Evolutionary conservation across 306 rosid species (phyloP).

Genomic region (Quercus ilex): DNA sequence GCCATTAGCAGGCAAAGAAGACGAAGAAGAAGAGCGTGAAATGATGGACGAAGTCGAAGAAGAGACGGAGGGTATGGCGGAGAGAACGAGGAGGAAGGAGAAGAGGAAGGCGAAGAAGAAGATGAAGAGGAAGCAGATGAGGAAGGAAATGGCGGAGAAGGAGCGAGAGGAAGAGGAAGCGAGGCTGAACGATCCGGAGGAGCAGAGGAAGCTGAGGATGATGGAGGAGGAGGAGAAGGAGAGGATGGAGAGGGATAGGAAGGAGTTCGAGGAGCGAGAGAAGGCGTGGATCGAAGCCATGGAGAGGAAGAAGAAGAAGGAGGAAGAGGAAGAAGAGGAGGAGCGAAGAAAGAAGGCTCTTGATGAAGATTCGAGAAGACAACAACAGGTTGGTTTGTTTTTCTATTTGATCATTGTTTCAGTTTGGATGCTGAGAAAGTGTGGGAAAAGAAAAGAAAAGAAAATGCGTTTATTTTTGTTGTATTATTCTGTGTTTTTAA

Average conservation of each 20-base stretch:
- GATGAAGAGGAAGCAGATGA: conserved; percentile 60
- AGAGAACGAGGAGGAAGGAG: conserved; percentile 56
- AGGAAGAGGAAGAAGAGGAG: conserved; percentile 37
- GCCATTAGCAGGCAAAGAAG: background rate
- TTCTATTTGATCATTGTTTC: background rate
- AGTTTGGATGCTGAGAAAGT: conserved; percentile 13
- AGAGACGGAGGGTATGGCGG: background rate
- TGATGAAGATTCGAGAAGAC: conserved; percentile 29
- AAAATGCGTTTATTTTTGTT: background rate
- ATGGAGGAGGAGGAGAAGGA: conserved; percentile 61
- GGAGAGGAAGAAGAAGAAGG: conserved; percentile 38
- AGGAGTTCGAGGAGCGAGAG: conserved; percentile 63
- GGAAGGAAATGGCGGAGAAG: conserved; percentile 62
- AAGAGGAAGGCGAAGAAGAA: conserved; percentile 80
- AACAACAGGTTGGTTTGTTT: conserved; percentile 28
- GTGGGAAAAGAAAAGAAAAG: background rate
- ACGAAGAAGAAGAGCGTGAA: conserved; percentile 10
- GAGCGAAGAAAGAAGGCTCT: conserved; percentile 34
- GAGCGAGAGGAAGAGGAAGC: conserved; percentile 57
- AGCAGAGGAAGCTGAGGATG: conserved; percentile 34
- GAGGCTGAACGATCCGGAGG: conserved; percentile 60
- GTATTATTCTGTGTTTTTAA: too few species aligned
- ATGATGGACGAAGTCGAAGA: background rate
- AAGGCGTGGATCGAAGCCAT: conserved; percentile 60
- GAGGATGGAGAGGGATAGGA: conserved; percentile 54